Conservation (phyloP, 2,329 filamentous ascomycete species). For the Dactylellina haptotyla region DNA sequence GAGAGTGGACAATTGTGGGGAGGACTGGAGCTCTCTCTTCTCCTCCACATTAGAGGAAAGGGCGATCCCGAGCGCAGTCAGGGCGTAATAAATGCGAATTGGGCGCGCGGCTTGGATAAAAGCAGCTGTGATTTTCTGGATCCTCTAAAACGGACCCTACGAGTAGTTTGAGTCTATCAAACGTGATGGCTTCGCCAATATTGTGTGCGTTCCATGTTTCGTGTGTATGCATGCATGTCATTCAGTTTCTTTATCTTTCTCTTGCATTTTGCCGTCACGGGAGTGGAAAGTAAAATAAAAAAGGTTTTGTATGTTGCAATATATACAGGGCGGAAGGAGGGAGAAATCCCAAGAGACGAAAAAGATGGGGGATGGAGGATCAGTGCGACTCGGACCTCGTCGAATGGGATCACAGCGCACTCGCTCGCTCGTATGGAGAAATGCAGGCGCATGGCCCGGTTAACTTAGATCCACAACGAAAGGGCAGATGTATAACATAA, state of each 20-base stretch:
- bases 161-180: background rate
- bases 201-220: constrained; percentile 5
- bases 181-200: background rate
- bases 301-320: constrained; percentile 15
- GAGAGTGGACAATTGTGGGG: constrained; percentile 5
- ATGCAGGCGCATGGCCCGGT: constrained; percentile 38
- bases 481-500: too few relatives aligned
- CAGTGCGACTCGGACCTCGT: background rate
- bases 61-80: constrained; percentile 38
- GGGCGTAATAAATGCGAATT: constrained; percentile 31
- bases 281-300: background rate
- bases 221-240: constrained; percentile 29
- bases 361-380: background rate
- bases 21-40: too few relatives aligned
- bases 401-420: constrained; percentile 5
- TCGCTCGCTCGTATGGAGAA: constrained; percentile 50
- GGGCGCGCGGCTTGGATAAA: constrained; percentile 40
- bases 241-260: background rate
- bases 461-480: too few relatives aligned
- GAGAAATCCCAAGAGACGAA: constrained; percentile 21
- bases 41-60: constrained; percentile 9
- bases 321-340: constrained; percentile 41
- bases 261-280: constrained; percentile 40
- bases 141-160: background rate
- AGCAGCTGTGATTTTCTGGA: constrained; percentile 32